These are phyloP conservation scores for Silene coronaria DNA, from an alignment of 179 eudicot species.

Conservation along the genomic window DNA sequence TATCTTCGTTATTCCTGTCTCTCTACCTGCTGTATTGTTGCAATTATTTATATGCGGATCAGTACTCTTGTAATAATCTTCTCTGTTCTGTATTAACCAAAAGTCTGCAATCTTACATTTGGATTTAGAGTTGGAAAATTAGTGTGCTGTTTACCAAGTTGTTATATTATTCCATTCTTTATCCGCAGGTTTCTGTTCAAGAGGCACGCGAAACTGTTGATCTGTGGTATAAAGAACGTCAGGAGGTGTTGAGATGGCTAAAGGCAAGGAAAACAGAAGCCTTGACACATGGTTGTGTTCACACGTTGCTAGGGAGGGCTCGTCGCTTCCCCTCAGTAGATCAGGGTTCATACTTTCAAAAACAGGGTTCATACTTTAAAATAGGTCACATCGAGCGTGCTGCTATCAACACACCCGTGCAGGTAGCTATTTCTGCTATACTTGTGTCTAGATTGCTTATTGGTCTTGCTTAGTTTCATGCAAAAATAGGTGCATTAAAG, in stretches of 20 bases:
- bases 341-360: constrained; percentile 36
- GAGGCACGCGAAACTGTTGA: constrained; percentile 89
- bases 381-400: constrained; percentile 92
- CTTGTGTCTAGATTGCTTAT: neutral
- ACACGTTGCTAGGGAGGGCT: constrained; percentile 81
- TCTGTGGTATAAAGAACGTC: constrained; percentile 81
- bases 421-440: constrained; percentile 45
- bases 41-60: neutral
- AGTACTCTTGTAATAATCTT: neutral
- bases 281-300: constrained; percentile 34
- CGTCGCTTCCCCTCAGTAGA: constrained; percentile 69
- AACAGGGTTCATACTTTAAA: no score
- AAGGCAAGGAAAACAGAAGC: constrained; percentile 68
- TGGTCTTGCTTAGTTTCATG: neutral
- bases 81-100: neutral
- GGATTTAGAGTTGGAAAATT: constrained; percentile 4
- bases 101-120: neutral
- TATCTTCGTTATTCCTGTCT: constrained; percentile 20
- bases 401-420: constrained; percentile 97
- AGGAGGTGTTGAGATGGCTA: constrained; percentile 83
- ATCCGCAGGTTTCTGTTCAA: constrained; percentile 65
- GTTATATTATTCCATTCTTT: neutral
- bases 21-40: constrained; percentile 2
- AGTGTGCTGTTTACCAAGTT: neutral
- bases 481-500: neutral